These are phyloP conservation scores for Arthrobotrys entomopaga DNA, from an alignment of 2,329 filamentous ascomycete species.

Conservation along the genomic window DNA sequence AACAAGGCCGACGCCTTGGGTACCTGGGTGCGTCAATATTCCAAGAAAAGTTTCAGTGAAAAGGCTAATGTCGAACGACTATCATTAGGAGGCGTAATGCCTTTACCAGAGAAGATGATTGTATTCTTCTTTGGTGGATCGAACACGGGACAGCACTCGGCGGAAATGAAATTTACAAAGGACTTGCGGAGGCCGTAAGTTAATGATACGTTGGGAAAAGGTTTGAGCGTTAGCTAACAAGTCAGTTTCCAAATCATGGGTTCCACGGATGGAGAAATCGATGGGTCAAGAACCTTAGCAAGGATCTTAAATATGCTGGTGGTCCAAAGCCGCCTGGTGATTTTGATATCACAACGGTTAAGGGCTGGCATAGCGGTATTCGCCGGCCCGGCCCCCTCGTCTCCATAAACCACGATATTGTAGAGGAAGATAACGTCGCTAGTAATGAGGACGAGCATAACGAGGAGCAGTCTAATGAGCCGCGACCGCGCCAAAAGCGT, in stretches of 20 bases:
- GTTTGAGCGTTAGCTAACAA: too few relatives aligned
- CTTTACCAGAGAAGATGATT: constrained; percentile 57
- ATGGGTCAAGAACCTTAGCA: constrained; percentile 56
- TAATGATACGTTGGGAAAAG: too few relatives aligned
- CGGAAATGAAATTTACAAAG: constrained; percentile 56
- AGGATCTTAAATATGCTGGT: constrained; percentile 16
- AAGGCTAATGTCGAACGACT: neutral
- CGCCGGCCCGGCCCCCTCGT: constrained; percentile 8
- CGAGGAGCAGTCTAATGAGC: neutral
- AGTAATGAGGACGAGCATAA: neutral
- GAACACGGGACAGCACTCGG: constrained; percentile 20
- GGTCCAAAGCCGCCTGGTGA: constrained; percentile 19
- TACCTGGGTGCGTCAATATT: constrained; percentile 6
- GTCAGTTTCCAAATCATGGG: constrained; percentile 55
- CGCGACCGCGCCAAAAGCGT: too few relatives aligned
- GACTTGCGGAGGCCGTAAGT: constrained; percentile 53
- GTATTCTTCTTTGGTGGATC: constrained; percentile 56
- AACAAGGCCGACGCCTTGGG: constrained; percentile 1
- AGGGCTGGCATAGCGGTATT: constrained; percentile 38
- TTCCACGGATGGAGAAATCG: constrained; percentile 57
- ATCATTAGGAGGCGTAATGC: constrained; percentile 27
- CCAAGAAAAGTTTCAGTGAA: neutral
- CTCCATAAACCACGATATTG: too few relatives aligned
- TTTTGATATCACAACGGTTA: constrained; percentile 42
- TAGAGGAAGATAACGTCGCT: neutral